Percentiles rank a stretch among this genome's conserved stretches.
phyloP scores from a whole-genome alignment of 2,329 filamentous ascomycete species.

The Acrocalymma vagum region DNA sequence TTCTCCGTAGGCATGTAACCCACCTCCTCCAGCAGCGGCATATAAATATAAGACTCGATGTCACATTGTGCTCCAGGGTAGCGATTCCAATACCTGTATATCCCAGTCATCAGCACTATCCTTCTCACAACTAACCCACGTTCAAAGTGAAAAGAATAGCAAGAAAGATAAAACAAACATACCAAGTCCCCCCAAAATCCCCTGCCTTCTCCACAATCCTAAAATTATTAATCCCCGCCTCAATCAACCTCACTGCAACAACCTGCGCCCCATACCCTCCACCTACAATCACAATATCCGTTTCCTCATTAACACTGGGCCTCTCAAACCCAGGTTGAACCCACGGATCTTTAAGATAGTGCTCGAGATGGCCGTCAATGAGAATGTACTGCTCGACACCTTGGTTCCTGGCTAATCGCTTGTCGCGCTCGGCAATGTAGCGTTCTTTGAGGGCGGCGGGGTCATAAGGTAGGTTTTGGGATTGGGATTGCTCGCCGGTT shows the following conservation, averaged over 20 bases:
- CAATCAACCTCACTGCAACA: conserved; percentile 50
- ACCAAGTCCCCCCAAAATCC: conserved; percentile 59
- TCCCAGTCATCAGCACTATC: neutral
- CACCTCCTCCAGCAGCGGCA: conserved; percentile 36
- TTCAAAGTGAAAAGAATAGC: too few relatives aligned
- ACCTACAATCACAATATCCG: conserved; percentile 49
- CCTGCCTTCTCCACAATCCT: conserved; percentile 56
- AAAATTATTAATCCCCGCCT: conserved; percentile 51
- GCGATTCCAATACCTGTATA: conserved; percentile 56
- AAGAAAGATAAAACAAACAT: conserved; percentile 8
- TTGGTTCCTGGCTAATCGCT: conserved; percentile 30
- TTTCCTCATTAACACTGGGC: conserved; percentile 36
- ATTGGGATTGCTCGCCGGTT: conserved; percentile 18
- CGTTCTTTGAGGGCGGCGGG: conserved; percentile 33
- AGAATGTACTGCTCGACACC: conserved; percentile 38
- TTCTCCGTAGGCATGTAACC: conserved; percentile 63
- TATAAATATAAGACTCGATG: conserved; percentile 40
- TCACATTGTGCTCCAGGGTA: conserved; percentile 37
- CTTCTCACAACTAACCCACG: neutral
- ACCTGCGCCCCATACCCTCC: conserved; percentile 56
- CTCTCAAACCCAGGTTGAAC: conserved; percentile 32
- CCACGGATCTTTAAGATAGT: conserved; percentile 39
- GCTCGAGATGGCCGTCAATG: conserved; percentile 32
- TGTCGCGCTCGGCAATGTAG: conserved; percentile 39
- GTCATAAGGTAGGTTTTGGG: conserved; percentile 31